These are phyloP conservation scores for Fomitopsis betulina DNA, from an alignment of 1,284 basidiomycete species.

Conservation along the genomic window DNA sequence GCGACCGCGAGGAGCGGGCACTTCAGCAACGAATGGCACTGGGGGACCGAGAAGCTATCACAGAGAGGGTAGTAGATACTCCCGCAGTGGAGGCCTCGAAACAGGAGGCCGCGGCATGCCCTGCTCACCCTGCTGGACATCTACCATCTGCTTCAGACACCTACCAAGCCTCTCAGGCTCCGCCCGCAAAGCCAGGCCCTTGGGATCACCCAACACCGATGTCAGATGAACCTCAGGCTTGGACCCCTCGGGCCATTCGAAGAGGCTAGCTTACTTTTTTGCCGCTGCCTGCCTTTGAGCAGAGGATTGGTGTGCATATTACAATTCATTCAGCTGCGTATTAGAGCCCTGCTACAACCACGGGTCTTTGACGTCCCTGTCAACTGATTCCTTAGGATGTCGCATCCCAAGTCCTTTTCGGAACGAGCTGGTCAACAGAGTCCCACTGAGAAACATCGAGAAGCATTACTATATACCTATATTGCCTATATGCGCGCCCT, in stretches of 20 bases:
- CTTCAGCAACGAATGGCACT: conserved; percentile 11
- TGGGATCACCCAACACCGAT: not conserved
- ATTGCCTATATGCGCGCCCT: too few relatives aligned
- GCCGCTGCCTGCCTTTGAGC: too few relatives aligned
- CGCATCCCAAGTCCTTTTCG: too few relatives aligned
- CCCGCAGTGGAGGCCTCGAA: not conserved
- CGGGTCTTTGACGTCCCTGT: too few relatives aligned
- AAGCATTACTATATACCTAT: too few relatives aligned
- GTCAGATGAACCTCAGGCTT: conserved; percentile 11
- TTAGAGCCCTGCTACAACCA: too few relatives aligned
- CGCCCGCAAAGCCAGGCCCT: not conserved
- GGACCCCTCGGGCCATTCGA: conserved; percentile 10
- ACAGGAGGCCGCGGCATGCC: not conserved
- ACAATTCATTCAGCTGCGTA: too few relatives aligned
- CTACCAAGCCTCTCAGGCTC: not conserved
- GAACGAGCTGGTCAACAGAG: too few relatives aligned
- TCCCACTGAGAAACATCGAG: too few relatives aligned
- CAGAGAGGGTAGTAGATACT: not conserved
- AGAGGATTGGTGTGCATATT: too few relatives aligned
- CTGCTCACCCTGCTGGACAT: not conserved
- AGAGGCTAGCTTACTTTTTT: conserved; percentile 1
- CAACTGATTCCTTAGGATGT: too few relatives aligned
- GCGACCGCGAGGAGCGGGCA: conserved; percentile 21
- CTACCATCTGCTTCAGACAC: too few relatives aligned
- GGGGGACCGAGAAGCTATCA: conserved; percentile 1